Evolutionary conservation across 352 stramenopile species (phyloP), one percentile per base, ranked within the genome.

Genomic region (Phytophthora hybrid): DNA sequence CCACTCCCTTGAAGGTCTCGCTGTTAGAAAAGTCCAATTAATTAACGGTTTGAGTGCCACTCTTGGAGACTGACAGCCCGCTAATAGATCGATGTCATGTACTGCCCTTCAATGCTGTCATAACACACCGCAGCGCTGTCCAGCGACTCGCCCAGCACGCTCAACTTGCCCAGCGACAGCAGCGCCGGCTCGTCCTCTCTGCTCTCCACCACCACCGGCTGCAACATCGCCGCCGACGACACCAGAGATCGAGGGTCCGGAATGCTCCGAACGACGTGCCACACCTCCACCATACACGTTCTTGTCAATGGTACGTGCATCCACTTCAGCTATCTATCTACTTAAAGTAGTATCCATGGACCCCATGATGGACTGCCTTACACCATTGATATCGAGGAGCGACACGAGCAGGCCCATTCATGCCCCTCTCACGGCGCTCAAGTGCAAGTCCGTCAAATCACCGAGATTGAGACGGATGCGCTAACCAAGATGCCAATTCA

Each of bases 211-310:
- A 74, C 52, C 51, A 71, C 16, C 18, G 57, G 16, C n/a, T 57
- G 13, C 37, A 55, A 31, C 63, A 66, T 59, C n/a, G 32, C 59
- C 14, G 60, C 31, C 53, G 55, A 59, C 46, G 55, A 59, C 46
- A 74, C 34, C 34, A 73, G 23, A 53, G 18, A 53, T 1, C 46
- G 46, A 53, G 46, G n/a, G 46, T 53, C 46, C 46, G 46, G 31
- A n/a, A n/a, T n/a, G n/a, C n/a, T n/a, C 51, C 39, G 49, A 63
- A 79, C 52, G 34, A 73, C 49, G 29, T 80, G 73, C 66, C 59
- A 63, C 64, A 83, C 29, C 23, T 67, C 66, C 47, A 83, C 77
- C 56, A 51, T 51, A 9, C 44, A 19, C 21, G 41, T 51, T 8
- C 16, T 41, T 41, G 34, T 41, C 34, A 41, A 49, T 51, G 5